A percentile compares a stretch with the other conserved stretches of the same genome.
phyloP scores from a whole-genome alignment of 257 asterid genomes.

The Nemophila menziesii region DNA sequence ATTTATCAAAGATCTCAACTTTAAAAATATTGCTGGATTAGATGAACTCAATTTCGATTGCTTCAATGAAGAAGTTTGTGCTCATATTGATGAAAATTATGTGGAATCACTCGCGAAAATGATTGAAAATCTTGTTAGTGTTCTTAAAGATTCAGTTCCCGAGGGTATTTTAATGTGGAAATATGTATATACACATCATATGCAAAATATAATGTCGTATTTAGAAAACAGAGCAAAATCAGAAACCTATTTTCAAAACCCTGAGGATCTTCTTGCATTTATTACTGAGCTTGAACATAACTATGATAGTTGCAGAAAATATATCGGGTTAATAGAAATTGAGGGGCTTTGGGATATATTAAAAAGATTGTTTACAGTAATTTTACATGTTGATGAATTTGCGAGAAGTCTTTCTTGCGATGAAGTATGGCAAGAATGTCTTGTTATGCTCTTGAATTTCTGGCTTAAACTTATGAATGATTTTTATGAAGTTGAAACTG shows the following conservation, averaged over 20 bases:
- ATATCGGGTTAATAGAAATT: conserved; percentile 40
- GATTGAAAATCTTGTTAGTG: conserved; percentile 56
- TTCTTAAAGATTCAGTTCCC: conserved; percentile 38
- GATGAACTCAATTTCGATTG: conserved; percentile 51
- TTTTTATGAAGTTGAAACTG: conserved; percentile 32
- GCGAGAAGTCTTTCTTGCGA: conserved; percentile 28
- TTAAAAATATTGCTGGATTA: conserved; percentile 68
- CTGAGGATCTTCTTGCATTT: conserved; percentile 39
- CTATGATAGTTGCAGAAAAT: conserved; percentile 35
- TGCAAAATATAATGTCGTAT: conserved; percentile 41
- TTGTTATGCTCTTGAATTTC: conserved; percentile 47
- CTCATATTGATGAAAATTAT: conserved; percentile 53
- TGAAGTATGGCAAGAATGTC: conserved; percentile 45
- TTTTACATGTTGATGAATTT: conserved; percentile 30
- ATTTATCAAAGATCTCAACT: conserved; percentile 47
- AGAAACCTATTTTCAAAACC: conserved; percentile 28
- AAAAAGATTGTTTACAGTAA: conserved; percentile 45
- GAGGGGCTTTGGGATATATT: conserved; percentile 32
- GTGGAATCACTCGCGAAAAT: conserved; percentile 66
- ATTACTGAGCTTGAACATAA: conserved; percentile 47
- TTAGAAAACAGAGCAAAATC: conserved; percentile 44
- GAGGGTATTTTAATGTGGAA: conserved; percentile 50
- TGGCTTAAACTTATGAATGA: conserved; percentile 70
- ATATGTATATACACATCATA: conserved; percentile 41
- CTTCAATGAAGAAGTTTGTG: conserved; percentile 54